These are phyloP conservation scores for Globisporangium cylindrosporum DNA, from an alignment of 352 stramenopile species.

Conservation along the genomic window DNA sequence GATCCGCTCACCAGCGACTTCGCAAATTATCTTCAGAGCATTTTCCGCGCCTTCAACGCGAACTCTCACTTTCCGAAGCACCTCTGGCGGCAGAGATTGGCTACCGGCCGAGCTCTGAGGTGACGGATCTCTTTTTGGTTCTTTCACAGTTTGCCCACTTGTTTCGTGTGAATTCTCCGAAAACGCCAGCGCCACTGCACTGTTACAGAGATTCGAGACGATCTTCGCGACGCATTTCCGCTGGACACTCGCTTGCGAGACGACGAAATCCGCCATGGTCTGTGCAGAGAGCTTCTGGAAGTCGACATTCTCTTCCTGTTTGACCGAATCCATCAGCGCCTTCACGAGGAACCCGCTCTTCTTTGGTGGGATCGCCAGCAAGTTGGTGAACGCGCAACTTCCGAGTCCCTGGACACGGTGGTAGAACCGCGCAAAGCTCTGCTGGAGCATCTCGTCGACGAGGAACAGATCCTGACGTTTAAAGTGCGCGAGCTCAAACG, in stretches of 20 bases:
- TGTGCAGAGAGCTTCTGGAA: slow-evolving; percentile 48
- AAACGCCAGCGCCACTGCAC: slow-evolving; percentile 37
- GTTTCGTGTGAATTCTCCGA: slow-evolving; percentile 9
- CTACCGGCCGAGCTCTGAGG: too few relatives aligned
- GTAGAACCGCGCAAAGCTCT: slow-evolving; percentile 47
- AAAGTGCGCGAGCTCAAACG: slow-evolving; percentile 73
- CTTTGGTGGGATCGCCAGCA: slow-evolving; percentile 58
- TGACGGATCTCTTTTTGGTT: slow-evolving; percentile 1
- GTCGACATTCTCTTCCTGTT: slow-evolving; percentile 44
- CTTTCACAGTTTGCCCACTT: neutral
- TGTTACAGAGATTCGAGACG: slow-evolving; percentile 76
- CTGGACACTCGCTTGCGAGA: slow-evolving; percentile 45
- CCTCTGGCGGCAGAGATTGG: slow-evolving; percentile 8
- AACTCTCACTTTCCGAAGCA: slow-evolving; percentile 32
- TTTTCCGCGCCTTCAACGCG: slow-evolving; percentile 43
- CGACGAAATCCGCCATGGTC: slow-evolving; percentile 55
- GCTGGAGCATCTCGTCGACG: slow-evolving; percentile 64
- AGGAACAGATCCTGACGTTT: slow-evolving; percentile 81
- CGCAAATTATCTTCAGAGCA: slow-evolving; percentile 40
- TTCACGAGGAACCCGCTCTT: slow-evolving; percentile 79
- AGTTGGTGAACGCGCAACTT: slow-evolving; percentile 48
- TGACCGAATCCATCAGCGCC: slow-evolving; percentile 77
- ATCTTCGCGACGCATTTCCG: slow-evolving; percentile 78
- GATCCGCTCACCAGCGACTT: slow-evolving; percentile 24
- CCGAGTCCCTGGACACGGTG: slow-evolving; percentile 63